These are phyloP conservation scores for Thermochaetoides dissita DNA, from an alignment of 2,329 filamentous ascomycete genomes.

Conservation along the genomic window DNA sequence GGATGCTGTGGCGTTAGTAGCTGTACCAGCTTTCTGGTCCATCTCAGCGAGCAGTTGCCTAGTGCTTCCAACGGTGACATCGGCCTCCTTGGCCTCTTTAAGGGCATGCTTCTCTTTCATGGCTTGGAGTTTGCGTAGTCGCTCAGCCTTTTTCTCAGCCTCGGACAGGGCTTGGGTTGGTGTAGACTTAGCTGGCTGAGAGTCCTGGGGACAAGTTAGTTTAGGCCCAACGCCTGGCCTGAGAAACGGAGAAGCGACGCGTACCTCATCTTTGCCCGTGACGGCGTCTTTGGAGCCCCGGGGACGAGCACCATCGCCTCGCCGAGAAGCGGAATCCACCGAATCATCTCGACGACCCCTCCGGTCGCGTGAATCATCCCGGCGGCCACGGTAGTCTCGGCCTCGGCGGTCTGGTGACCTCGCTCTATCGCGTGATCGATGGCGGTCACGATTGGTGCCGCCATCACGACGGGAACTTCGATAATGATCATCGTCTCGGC, in stretches of 20 bases:
- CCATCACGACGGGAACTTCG: conserved; percentile 45
- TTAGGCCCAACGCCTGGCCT: too few relatives aligned
- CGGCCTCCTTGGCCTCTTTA: conserved; percentile 57
- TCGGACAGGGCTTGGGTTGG: conserved; percentile 43
- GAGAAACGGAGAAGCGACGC: conserved; percentile 17
- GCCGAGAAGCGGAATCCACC: conserved; percentile 54
- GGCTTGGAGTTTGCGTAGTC: conserved; percentile 68
- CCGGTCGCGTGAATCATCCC: conserved; percentile 60
- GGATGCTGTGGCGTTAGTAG: conserved; percentile 16
- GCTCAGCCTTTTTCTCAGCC: conserved; percentile 64
- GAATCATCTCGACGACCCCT: conserved; percentile 54
- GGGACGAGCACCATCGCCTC: conserved; percentile 47
- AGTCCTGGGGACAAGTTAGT: background rate
- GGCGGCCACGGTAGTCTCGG: conserved; percentile 52
- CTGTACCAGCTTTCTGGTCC: conserved; percentile 50
- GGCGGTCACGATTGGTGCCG: conserved; percentile 52
- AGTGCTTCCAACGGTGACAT: conserved; percentile 50
- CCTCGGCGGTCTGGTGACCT: conserved; percentile 43
- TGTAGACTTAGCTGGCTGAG: conserved; percentile 40
- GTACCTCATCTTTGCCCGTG: conserved; percentile 42
- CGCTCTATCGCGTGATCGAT: conserved; percentile 44
- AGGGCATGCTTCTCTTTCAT: conserved; percentile 87
- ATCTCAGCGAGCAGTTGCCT: conserved; percentile 58
- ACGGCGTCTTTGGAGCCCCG: conserved; percentile 39
- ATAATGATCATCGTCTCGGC: conserved; percentile 51